phyloP scores from a whole-genome alignment of 1,284 basidiomycete genomes.

The Pseudozyma hubeiensis region DNA sequence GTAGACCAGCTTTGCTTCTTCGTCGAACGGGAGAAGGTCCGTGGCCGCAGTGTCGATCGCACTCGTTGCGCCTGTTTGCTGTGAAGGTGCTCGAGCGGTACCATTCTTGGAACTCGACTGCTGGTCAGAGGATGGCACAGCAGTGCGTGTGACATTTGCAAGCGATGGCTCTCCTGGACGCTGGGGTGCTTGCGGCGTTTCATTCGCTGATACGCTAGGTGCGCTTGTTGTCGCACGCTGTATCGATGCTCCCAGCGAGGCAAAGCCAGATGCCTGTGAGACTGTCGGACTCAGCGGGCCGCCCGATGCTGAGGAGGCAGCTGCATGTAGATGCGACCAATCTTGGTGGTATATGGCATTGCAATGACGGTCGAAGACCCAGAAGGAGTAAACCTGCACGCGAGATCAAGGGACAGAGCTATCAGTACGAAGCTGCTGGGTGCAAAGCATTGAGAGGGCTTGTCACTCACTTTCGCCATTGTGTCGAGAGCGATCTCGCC shows the following conservation, averaged over 20 bases:
- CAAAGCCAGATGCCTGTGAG: slow-evolving; percentile 46
- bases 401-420: background rate
- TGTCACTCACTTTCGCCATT: slow-evolving; percentile 26
- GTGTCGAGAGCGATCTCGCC: background rate
- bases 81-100: slow-evolving; percentile 1
- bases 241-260: slow-evolving; percentile 55
- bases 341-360: slow-evolving; percentile 66
- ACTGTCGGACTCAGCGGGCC: slow-evolving; percentile 28
- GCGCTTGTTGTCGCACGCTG: slow-evolving; percentile 46
- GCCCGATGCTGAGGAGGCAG: slow-evolving; percentile 7
- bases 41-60: slow-evolving; percentile 19
- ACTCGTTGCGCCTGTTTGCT: slow-evolving; percentile 8
- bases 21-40: slow-evolving; percentile 79
- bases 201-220: slow-evolving; percentile 7
- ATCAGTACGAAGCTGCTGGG: slow-evolving; percentile 1
- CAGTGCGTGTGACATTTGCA: slow-evolving; percentile 37
- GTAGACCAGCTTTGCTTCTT: slow-evolving; percentile 97
- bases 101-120: background rate
- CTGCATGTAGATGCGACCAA: slow-evolving; percentile 60
- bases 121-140: slow-evolving; percentile 3
- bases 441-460: background rate
- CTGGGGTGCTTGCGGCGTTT: slow-evolving; percentile 17
- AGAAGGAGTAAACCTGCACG: slow-evolving; percentile 61
- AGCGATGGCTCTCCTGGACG: slow-evolving; percentile 40
- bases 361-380: slow-evolving; percentile 67